These are phyloP conservation scores for Panellus pusillus DNA, from an alignment of 768 basidiomycete species.

Conservation along the genomic window DNA sequence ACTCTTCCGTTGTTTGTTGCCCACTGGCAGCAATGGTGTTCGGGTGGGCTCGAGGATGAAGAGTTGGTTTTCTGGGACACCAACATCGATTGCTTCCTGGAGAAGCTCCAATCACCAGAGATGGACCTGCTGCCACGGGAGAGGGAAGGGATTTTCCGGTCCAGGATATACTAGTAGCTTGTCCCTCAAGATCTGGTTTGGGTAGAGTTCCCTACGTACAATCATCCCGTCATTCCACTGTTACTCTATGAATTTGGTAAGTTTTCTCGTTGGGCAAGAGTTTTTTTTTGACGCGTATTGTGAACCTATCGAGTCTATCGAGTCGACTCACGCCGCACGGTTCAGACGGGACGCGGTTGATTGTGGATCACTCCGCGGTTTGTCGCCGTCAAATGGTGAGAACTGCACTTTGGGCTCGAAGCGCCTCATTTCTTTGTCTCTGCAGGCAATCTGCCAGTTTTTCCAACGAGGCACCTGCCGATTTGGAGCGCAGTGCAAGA, in stretches of 20 bases:
- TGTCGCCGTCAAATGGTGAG: not conserved
- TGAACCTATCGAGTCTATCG: too few species aligned
- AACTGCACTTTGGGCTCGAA: not conserved
- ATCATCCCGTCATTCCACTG: too few species aligned
- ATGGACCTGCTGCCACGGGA: not conserved
- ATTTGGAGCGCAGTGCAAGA: conserved; percentile 14
- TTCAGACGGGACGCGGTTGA: conserved; percentile 11
- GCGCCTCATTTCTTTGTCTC: too few species aligned
- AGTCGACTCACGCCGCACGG: not conserved
- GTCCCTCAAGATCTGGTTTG: not conserved
- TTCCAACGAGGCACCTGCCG: conserved; percentile 14
- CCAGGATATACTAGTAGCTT: not conserved
- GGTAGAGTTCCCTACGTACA: not conserved
- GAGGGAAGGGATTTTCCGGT: not conserved
- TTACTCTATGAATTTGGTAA: too few species aligned
- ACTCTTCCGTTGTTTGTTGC: too few species aligned
- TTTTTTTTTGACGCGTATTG: too few species aligned
- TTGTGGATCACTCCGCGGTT: not conserved
- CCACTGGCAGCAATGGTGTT: too few species aligned
- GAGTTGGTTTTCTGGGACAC: not conserved
- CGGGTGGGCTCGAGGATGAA: too few species aligned
- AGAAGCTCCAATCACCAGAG: not conserved
- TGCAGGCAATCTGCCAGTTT: conserved; percentile 14
- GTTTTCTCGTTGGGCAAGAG: too few species aligned
- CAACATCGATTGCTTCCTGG: not conserved